phyloP scores from a whole-genome alignment of 108 stramenopile genomes.

The Nitzschia palea region DNA sequence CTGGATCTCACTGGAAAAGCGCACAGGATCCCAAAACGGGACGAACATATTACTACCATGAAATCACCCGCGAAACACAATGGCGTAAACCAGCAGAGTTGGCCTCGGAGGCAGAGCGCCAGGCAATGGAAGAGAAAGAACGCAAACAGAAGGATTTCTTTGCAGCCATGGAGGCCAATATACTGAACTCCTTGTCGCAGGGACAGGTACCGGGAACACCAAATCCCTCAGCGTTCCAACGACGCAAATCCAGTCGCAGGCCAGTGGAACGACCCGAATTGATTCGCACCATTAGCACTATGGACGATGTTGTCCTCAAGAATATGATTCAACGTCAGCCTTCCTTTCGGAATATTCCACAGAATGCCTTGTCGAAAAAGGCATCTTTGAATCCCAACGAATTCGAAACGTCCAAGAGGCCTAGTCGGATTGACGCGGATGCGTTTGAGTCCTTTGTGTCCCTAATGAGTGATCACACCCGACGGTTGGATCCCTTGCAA shows the following conservation, averaged over 20 bases:
- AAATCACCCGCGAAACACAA: slow-evolving; percentile 86
- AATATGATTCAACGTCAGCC: slow-evolving; percentile 47
- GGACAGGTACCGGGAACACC: slow-evolving; percentile 31
- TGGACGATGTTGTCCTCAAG: slow-evolving; percentile 55
- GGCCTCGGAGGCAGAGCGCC: slow-evolving; percentile 57
- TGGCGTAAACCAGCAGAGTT: slow-evolving; percentile 92
- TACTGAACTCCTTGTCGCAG: slow-evolving; percentile 45
- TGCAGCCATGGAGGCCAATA: slow-evolving; percentile 88
- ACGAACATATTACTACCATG: slow-evolving; percentile 93
- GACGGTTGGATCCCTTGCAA: slow-evolving; percentile 19
- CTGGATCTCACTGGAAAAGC: slow-evolving; percentile 57
- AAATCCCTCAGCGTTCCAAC: background rate
- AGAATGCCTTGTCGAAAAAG: background rate
- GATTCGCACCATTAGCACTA: slow-evolving; percentile 62
- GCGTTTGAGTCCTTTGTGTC: slow-evolving; percentile 21
- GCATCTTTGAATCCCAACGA: slow-evolving; percentile 7
- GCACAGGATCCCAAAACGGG: slow-evolving; percentile 76
- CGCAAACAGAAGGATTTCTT: slow-evolving; percentile 79
- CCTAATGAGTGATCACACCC: background rate
- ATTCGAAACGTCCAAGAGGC: background rate
- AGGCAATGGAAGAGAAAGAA: slow-evolving; percentile 69
- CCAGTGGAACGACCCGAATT: slow-evolving; percentile 26
- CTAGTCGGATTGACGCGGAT: background rate
- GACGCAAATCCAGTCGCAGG: background rate
- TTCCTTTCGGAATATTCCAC: slow-evolving; percentile 26